Evolutionary conservation across 2,329 filamentous ascomycete genomes (phyloP).

Genomic region (Corniculantispora saksenae): DNA sequence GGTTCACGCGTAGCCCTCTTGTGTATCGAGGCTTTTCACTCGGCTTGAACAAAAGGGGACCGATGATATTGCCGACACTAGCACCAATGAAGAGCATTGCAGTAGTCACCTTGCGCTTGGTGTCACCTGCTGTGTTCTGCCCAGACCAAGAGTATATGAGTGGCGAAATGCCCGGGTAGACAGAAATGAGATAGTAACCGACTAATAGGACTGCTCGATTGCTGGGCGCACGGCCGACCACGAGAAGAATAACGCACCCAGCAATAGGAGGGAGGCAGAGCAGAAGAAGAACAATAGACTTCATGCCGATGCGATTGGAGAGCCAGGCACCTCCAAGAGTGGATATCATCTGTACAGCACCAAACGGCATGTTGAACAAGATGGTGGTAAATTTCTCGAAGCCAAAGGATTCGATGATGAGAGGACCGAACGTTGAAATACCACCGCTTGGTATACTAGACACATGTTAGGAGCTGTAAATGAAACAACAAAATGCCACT

Average conservation of each 20-base stretch:
- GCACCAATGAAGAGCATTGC: slow-evolving; percentile 62
- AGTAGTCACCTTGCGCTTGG: slow-evolving; percentile 66
- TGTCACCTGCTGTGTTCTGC: slow-evolving; percentile 65
- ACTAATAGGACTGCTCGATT: slow-evolving; percentile 53
- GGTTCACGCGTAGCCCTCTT: slow-evolving; percentile 59
- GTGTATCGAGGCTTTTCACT: slow-evolving; percentile 59
- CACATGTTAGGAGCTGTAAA: neutral
- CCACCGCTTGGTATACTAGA: slow-evolving; percentile 50
- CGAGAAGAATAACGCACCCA: slow-evolving; percentile 56
- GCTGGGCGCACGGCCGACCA: slow-evolving; percentile 44
- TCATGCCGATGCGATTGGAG: slow-evolving; percentile 55
- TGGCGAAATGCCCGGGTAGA: slow-evolving; percentile 58
- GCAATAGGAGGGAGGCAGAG: slow-evolving; percentile 59
- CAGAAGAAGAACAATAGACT: slow-evolving; percentile 54
- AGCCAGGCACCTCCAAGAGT: slow-evolving; percentile 60
- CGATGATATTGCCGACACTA: slow-evolving; percentile 65
- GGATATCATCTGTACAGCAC: slow-evolving; percentile 59
- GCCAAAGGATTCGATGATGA: slow-evolving; percentile 58
- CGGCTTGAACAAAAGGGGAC: slow-evolving; percentile 59
- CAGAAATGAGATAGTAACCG: slow-evolving; percentile 61
- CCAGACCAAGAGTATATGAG: slow-evolving; percentile 58
- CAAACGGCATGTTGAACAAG: slow-evolving; percentile 60
- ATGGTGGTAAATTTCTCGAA: slow-evolving; percentile 56
- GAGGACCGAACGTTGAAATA: slow-evolving; percentile 56
- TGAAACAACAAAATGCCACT: slow-evolving; percentile 8